Evolutionary conservation across 1,284 basidiomycete genomes (phyloP).

Genomic region (Microbotryum intermedium): DNA sequence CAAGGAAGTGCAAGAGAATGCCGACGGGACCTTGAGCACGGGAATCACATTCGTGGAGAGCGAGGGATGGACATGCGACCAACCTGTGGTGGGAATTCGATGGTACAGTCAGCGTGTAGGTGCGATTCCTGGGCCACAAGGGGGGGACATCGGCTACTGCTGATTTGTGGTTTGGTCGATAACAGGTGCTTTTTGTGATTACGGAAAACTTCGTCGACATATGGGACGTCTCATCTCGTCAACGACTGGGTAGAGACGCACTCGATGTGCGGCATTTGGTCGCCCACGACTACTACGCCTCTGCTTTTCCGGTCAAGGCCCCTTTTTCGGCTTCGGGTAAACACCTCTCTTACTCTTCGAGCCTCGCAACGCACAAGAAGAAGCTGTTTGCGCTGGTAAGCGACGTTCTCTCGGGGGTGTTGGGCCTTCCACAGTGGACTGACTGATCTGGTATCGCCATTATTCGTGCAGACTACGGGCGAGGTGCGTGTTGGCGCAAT

Average conservation of each 20-base stretch:
- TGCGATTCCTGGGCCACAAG: neutral
- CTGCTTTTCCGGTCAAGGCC: slow-evolving; percentile 1
- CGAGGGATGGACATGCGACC: slow-evolving; percentile 37
- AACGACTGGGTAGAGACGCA: slow-evolving; percentile 37
- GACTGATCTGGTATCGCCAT: neutral
- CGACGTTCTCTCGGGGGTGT: slow-evolving; percentile 37
- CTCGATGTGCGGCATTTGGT: slow-evolving; percentile 37
- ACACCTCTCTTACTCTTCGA: slow-evolving; percentile 36
- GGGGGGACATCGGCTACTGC: neutral
- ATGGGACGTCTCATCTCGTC: slow-evolving; percentile 52
- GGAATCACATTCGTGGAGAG: slow-evolving; percentile 37
- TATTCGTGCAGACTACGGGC: slow-evolving; percentile 37
- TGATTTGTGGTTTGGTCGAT: neutral
- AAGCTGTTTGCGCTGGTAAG: slow-evolving; percentile 78
- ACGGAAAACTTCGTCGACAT: slow-evolving; percentile 56
- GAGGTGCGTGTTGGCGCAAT: slow-evolving; percentile 75
- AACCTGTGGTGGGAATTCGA: slow-evolving; percentile 41
- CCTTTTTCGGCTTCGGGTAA: neutral
- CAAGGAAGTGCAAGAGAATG: neutral
- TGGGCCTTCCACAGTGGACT: neutral
- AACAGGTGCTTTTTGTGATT: slow-evolving; percentile 45
- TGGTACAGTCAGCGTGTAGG: slow-evolving; percentile 45
- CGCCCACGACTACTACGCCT: slow-evolving; percentile 35
- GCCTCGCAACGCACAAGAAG: slow-evolving; percentile 73
- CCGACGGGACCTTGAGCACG: slow-evolving; percentile 1